Base-by-base conservation (phyloP, 2,329 filamentous ascomycete genomes). In the Botrytis hyacinthi region DNA sequence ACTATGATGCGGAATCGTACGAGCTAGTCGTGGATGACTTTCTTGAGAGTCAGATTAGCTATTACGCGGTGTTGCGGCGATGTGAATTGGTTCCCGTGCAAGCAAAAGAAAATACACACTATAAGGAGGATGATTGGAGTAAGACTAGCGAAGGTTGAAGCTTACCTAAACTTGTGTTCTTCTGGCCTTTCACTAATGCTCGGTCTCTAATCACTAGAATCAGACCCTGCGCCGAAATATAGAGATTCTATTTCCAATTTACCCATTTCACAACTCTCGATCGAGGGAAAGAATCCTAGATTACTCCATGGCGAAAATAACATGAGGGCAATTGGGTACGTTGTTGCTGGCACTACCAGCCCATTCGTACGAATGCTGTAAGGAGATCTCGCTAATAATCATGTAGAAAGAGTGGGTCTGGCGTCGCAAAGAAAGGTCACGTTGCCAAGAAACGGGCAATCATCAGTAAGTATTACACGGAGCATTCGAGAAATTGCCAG, bases 331-430 rank as follows among this genome's bases (percentile, higher is more conserved):
- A 42, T 26, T 69, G 35, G 48, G 66, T 44, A 57, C 26, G 66
- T 69, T n/a, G 10, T 42, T n/a, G n/a, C 48, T 57, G 18, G 10
- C 48, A 66, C 63, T 35, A 35, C 46, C 14, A 26, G 46, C 7
- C 48, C 8, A 14, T 32, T n/a, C 37, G 22, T n/a, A 32, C 48
- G 29, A 22, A 32, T 42, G 35, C 8, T 22, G 42, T 42, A 42
- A 57, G 66, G 48, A 57, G 66, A 57, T 29, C 48, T 69, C 66
- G 66, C 66, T 69, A 69, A 54, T 44, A n/a, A 12, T 20, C 20
- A 9, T 32, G 40, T 48, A 69, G 66, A 44, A 69, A 69, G 9
- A 57, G 66, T 69, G 66, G 66, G 37, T 1, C 48, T 22, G 35
- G 66, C 22, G 46, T 69, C 37, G 32, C 37, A 20, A 68, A 57